These are phyloP conservation scores for Grosmannia huntii DNA, from an alignment of 2,329 filamentous ascomycete genomes.

Conservation along the genomic window DNA sequence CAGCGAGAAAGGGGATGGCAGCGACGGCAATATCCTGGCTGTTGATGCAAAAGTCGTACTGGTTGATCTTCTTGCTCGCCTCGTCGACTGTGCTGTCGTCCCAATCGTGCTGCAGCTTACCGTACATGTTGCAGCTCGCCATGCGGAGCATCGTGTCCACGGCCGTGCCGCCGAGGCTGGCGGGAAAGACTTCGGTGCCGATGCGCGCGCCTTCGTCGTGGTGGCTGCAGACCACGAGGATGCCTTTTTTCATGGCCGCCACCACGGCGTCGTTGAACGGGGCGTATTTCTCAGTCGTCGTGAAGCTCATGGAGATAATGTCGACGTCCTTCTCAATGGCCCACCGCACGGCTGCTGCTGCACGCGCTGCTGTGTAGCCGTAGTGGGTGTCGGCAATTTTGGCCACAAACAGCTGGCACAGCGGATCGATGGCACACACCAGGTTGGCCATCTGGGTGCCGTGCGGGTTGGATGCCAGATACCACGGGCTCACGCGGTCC, in stretches of 20 bases:
- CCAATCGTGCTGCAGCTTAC: conserved; percentile 2
- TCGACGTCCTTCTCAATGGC: conserved; percentile 5
- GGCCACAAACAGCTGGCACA: conserved; percentile 8
- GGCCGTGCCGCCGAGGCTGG: background rate
- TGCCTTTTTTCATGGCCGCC: background rate
- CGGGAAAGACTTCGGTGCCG: background rate
- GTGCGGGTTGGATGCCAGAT: conserved; percentile 6
- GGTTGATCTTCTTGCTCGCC: background rate
- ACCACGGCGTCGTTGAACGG: background rate
- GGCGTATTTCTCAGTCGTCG: background rate
- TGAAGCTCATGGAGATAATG: conserved; percentile 10
- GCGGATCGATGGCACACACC: conserved; percentile 9
- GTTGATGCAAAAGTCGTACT: conserved; percentile 6
- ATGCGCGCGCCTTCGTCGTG: conserved; percentile 6
- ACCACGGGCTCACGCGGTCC: conserved; percentile 4
- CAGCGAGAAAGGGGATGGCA: conserved; percentile 5
- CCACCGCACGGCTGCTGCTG: conserved; percentile 3
- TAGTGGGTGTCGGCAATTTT: conserved; percentile 4
- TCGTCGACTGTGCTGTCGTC: background rate
- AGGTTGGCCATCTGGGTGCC: conserved; percentile 10
- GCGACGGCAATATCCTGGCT: conserved; percentile 4
- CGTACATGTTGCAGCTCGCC: conserved; percentile 6
- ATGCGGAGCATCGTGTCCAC: background rate
- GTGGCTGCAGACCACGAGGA: conserved; percentile 4
- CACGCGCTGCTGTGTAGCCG: conserved; percentile 3